Base-by-base conservation (phyloP, 768 basidiomycete species). In the Boletus reticuloceps region DNA sequence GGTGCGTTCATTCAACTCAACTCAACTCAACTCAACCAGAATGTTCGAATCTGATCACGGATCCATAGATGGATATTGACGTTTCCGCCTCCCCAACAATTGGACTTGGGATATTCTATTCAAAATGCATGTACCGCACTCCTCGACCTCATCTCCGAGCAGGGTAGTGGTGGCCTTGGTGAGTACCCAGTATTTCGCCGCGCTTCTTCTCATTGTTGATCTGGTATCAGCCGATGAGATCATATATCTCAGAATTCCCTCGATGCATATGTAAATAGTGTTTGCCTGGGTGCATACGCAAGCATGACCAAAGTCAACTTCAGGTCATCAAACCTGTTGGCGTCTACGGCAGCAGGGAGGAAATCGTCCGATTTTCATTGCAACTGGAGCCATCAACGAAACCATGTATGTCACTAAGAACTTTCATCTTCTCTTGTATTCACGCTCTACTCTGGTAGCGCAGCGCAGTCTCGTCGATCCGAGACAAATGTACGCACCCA, bases 101-200 rank as follows among this genome's bases (percentile, higher is more conserved):
- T 46, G 17, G 71, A 73, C 34, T 46, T 71, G 47, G 57, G 54
- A 8, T 49, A 50, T 51, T 72, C 61, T 5, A 69, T 83, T 58
- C n/a, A n/a, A 67, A 69, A 45, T 79, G 77, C n/a, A 70, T 82
- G 71, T 82, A 77, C 65, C 75, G 80, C 7, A 72, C n/a, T 84
- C 34, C 69, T 84, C 7, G 82, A 84, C 48, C 69, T 84, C 55
- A 79, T 86, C 16, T n/a, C n/a, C n/a, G n/a, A n/a, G n/a, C n/a
- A n/a, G n/a, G n/a, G n/a, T n/a, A n/a, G n/a, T n/a, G n/a, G n/a
- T n/a, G n/a, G n/a, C n/a, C n/a, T n/a, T n/a, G n/a, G n/a, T n/a
- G n/a, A n/a, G n/a, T n/a, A n/a, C n/a, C n/a, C n/a, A n/a, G n/a
- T n/a, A n/a, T n/a, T n/a, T n/a, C n/a, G n/a, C n/a, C n/a, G n/a